phyloP scores from a whole-genome alignment of 2,329 filamentous ascomycete genomes.

The Colletotrichum sp. region DNA sequence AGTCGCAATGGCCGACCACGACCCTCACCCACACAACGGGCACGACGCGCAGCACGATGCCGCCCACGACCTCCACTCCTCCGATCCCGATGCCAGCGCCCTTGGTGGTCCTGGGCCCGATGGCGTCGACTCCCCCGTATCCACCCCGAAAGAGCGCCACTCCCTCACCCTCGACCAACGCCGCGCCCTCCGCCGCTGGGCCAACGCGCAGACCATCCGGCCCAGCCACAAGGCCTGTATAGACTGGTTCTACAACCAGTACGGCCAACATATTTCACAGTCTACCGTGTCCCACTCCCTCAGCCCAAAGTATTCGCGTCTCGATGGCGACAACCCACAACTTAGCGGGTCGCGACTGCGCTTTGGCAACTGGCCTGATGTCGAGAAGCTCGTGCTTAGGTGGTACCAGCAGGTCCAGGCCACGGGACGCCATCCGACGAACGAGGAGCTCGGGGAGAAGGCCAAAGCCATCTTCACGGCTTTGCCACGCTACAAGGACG shows the following conservation, averaged over 20 bases:
- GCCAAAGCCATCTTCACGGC: constrained; percentile 63
- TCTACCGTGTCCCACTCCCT: constrained; percentile 68
- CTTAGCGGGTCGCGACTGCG: constrained; percentile 66
- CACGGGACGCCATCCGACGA: constrained; percentile 62
- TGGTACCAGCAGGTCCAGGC: constrained; percentile 59
- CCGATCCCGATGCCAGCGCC: constrained; percentile 6
- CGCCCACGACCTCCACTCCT: constrained; percentile 15
- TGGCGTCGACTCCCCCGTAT: not conserved
- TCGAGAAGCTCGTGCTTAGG: constrained; percentile 61
- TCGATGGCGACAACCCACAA: constrained; percentile 63
- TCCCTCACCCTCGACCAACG: constrained; percentile 67
- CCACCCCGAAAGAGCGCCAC: constrained; percentile 53
- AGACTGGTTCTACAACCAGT: constrained; percentile 65
- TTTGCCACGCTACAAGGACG: constrained; percentile 64
- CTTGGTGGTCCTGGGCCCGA: constrained; percentile 1
- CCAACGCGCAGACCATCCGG: constrained; percentile 58
- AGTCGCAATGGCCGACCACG: constrained; percentile 20
- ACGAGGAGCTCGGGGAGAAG: constrained; percentile 67
- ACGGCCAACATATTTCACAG: constrained; percentile 65
- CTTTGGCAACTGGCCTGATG: constrained; percentile 69
- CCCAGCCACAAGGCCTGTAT: constrained; percentile 68
- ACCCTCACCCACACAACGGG: constrained; percentile 2
- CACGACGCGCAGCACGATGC: constrained; percentile 13
- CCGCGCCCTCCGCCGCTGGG: constrained; percentile 64
- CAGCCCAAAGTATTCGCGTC: constrained; percentile 65